phyloP scores from a whole-genome alignment of 306 rosid species.

The Heteromeles arbutifolia region DNA sequence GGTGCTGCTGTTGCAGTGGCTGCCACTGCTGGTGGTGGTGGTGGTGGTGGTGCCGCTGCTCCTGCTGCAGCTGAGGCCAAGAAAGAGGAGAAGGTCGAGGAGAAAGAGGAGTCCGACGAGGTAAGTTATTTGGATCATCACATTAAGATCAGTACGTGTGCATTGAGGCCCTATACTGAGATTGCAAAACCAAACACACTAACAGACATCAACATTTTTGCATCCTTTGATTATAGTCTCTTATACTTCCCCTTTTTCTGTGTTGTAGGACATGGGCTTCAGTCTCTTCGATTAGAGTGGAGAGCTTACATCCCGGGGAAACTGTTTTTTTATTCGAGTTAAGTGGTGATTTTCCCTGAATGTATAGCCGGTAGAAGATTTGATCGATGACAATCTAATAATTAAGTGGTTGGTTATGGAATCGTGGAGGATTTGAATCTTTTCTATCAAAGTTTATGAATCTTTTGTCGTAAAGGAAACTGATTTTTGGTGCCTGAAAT shows the following conservation, averaged over 20 bases:
- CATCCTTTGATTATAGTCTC: neutral
- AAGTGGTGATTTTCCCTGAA: neutral
- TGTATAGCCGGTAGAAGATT: neutral
- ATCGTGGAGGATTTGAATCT: neutral
- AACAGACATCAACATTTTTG: neutral
- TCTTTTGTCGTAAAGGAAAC: neutral
- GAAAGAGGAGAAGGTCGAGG: conserved; percentile 74
- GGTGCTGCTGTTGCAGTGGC: conserved; percentile 37
- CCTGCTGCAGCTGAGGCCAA: conserved; percentile 57
- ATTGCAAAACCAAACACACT: neutral
- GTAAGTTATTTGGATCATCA: conserved; percentile 30
- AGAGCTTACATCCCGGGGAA: neutral
- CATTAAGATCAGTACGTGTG: neutral
- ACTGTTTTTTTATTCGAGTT: neutral
- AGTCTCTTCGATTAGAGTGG: conserved; percentile 63
- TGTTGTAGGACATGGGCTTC: conserved; percentile 77
- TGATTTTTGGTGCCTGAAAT: neutral
- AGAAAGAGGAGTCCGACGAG: conserved; percentile 76
- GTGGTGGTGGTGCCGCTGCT: conserved; percentile 37
- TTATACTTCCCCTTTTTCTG: neutral
- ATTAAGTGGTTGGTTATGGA: neutral
- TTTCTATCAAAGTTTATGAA: neutral
- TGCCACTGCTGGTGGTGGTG: conserved; percentile 26
- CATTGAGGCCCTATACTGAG: neutral
- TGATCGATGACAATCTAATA: neutral